phyloP scores from a whole-genome alignment of 2,329 filamentous ascomycete species.

The Microsporum audouinii region DNA sequence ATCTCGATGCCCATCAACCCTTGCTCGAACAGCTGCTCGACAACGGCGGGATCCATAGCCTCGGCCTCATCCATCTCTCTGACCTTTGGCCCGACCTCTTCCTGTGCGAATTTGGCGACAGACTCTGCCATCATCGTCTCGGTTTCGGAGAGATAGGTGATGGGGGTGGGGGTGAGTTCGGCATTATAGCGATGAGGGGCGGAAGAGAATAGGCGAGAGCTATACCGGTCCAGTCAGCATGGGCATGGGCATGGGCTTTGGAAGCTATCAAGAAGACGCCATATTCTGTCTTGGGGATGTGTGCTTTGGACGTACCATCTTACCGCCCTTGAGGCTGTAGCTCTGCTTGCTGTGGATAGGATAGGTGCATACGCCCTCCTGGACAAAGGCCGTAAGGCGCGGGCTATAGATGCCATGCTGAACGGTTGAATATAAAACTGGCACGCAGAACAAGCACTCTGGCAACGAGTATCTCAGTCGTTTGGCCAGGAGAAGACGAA shows the following conservation, averaged over 20 bases:
- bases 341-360: conserved; percentile 30
- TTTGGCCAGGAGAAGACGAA: background rate
- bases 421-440: background rate
- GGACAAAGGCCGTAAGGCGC: conserved; percentile 36
- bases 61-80: conserved; percentile 98
- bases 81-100: conserved; percentile 78
- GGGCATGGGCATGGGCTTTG: background rate
- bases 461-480: background rate
- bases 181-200: conserved; percentile 45
- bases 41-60: conserved; percentile 73
- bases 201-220: conserved; percentile 48
- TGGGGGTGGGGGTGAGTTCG: conserved; percentile 77
- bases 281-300: background rate
- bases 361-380: conserved; percentile 28
- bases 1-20: conserved; percentile 97
- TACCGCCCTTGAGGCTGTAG: conserved; percentile 28
- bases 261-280: background rate
- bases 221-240: conserved; percentile 15
- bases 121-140: conserved; percentile 81
- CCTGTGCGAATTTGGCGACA: conserved; percentile 80
- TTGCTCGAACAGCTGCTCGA: conserved; percentile 93
- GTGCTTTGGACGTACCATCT: conserved; percentile 28
- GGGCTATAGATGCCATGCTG: conserved; percentile 40
- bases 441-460: background rate
- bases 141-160: conserved; percentile 82